These are phyloP conservation scores for Fusarium torulosum DNA, from an alignment of 2,329 filamentous ascomycete species.

Conservation along the genomic window DNA sequence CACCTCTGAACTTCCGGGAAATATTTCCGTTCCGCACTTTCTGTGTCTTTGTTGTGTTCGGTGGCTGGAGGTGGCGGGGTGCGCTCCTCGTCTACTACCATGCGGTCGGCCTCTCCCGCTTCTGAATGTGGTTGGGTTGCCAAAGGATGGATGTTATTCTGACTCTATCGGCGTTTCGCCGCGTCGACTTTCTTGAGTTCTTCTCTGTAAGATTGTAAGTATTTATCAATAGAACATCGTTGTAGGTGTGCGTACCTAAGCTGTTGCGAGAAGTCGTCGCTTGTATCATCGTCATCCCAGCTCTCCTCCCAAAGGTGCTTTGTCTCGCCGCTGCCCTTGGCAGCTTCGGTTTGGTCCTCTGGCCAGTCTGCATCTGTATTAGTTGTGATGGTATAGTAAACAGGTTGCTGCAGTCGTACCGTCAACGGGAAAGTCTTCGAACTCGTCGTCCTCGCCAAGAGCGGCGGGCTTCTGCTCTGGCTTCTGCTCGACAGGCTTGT, in stretches of 20 bases:
- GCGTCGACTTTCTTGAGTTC: constrained; percentile 95
- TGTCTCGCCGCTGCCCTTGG: constrained; percentile 73
- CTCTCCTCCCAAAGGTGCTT: constrained; percentile 98
- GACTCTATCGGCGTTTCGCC: constrained; percentile 69
- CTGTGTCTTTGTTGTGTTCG: background rate
- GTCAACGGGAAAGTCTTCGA: constrained; percentile 98
- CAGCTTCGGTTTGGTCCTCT: constrained; percentile 89
- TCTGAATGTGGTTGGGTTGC: background rate
- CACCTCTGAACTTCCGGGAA: too few relatives aligned
- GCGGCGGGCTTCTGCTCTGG: constrained; percentile 62
- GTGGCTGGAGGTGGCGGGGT: background rate
- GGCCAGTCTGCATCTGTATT: constrained; percentile 78
- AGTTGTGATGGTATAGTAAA: fast-evolving
- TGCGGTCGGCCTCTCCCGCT: background rate
- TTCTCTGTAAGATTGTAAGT: constrained; percentile 67
- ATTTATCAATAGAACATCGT: background rate
- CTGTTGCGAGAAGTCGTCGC: constrained; percentile 95
- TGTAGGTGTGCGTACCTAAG: constrained; percentile 75
- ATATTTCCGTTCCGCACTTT: too few relatives aligned
- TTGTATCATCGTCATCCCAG: constrained; percentile 99
- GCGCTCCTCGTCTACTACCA: background rate
- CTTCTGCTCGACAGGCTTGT: constrained; percentile 47
- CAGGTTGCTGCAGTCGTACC: constrained; percentile 64
- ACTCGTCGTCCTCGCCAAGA: constrained; percentile 97
- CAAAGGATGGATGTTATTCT: background rate